phyloP scores from a whole-genome alignment of 495 filamentous ascomycete genomes.

The Penicillium waksmanii region DNA sequence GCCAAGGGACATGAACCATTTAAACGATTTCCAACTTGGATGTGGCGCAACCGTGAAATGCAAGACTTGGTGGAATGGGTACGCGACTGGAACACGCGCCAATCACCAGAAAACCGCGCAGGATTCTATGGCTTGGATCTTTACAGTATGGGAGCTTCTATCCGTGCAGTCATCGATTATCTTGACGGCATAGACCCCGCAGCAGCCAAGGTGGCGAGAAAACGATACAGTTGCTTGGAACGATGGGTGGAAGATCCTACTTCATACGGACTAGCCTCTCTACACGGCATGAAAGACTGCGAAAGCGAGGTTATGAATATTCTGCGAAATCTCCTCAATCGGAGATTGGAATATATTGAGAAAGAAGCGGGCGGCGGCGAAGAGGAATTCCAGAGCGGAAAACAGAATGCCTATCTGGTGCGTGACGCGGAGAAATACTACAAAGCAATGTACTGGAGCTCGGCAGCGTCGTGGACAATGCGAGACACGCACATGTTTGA shows the following conservation, averaged over 20 bases:
- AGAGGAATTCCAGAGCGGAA: constrained; percentile 55
- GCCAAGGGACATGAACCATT: constrained; percentile 46
- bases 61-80: constrained; percentile 63
- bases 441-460: constrained; percentile 61
- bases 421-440: constrained; percentile 63
- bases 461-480: constrained; percentile 58
- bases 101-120: constrained; percentile 36
- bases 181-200: constrained; percentile 52
- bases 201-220: constrained; percentile 48
- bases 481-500: constrained; percentile 64
- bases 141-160: constrained; percentile 57
- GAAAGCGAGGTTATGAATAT: constrained; percentile 53
- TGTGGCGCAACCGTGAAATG: constrained; percentile 63
- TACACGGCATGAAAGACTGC: constrained; percentile 51
- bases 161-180: constrained; percentile 56
- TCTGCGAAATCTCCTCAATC: constrained; percentile 47
- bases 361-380: constrained; percentile 31
- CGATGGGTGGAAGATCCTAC: constrained; percentile 58
- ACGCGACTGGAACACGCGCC: constrained; percentile 44
- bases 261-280: constrained; percentile 52
- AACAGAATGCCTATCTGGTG: constrained; percentile 60
- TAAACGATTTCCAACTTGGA: constrained; percentile 62
- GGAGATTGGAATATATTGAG: constrained; percentile 49
- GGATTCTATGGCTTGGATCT: constrained; percentile 61
- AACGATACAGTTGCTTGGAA: constrained; percentile 51